Percentiles rank a stretch among this genome's conserved stretches.
Conservation (phyloP, 169 alveolate genomes). For the Plasmodium fragile region DNA sequence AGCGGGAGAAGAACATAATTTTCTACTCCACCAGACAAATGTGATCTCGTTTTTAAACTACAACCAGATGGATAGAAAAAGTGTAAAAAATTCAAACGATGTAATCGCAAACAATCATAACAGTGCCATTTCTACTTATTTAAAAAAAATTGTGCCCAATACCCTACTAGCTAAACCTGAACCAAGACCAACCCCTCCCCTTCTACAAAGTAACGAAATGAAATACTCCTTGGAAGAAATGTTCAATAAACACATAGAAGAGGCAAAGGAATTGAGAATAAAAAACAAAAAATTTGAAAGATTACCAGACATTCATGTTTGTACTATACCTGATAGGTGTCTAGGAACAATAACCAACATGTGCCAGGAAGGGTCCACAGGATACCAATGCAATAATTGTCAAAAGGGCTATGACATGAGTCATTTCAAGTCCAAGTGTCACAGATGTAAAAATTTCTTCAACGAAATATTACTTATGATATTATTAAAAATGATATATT, state of each 20-base stretch:
- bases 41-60: background rate
- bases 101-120: background rate
- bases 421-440: slow-evolving; percentile 80
- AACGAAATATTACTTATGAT: slow-evolving; percentile 43
- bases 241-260: slow-evolving; percentile 34
- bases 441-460: slow-evolving; percentile 70
- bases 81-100: background rate
- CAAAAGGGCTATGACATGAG: slow-evolving; percentile 77
- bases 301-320: slow-evolving; percentile 80
- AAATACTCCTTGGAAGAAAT: slow-evolving; percentile 15
- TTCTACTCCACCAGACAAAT: background rate
- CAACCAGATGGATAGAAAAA: background rate
- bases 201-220: slow-evolving; percentile 21
- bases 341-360: slow-evolving; percentile 74
- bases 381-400: slow-evolving; percentile 84
- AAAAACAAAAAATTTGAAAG: slow-evolving; percentile 71
- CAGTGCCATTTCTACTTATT: background rate
- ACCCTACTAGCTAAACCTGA: background rate
- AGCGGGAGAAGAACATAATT: background rate
- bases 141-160: background rate
- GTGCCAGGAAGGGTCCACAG: slow-evolving; percentile 83
- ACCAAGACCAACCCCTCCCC: background rate
- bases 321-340: slow-evolving; percentile 81
- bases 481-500: slow-evolving; percentile 50
- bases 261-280: slow-evolving; percentile 65